phyloP scores from a whole-genome alignment of 2,329 filamentous ascomycete species.

The Neopestalotiopsis sp. region DNA sequence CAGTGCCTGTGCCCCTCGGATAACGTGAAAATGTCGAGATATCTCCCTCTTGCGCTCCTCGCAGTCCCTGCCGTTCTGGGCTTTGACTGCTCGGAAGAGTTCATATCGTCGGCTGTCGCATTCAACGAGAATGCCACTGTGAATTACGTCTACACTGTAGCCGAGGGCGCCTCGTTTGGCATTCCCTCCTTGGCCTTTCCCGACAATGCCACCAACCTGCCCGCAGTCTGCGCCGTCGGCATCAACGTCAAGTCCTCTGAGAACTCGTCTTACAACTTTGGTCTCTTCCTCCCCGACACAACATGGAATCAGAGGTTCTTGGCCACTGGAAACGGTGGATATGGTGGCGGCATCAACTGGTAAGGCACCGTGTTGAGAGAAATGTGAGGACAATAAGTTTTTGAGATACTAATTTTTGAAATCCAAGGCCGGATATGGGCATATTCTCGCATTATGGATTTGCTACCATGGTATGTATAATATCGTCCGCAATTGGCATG shows the following conservation, averaged over 20 bases:
- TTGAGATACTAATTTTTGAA: background rate
- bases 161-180: slow-evolving; percentile 32
- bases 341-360: slow-evolving; percentile 38
- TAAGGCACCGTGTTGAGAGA: slow-evolving; percentile 20
- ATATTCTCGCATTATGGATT: slow-evolving; percentile 42
- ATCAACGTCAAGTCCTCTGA: slow-evolving; percentile 35
- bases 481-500: too few species aligned
- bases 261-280: slow-evolving; percentile 36
- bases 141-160: slow-evolving; percentile 29
- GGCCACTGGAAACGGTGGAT: slow-evolving; percentile 34
- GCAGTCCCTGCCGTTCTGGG: background rate
- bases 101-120: slow-evolving; percentile 28
- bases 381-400: background rate
- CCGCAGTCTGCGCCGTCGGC: slow-evolving; percentile 34
- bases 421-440: slow-evolving; percentile 47
- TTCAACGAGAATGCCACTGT: slow-evolving; percentile 26
- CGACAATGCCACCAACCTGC: slow-evolving; percentile 30
- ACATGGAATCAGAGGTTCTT: slow-evolving; percentile 35
- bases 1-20: background rate
- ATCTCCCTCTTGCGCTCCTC: background rate
- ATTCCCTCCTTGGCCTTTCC: slow-evolving; percentile 30
- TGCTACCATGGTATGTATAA: slow-evolving; percentile 38
- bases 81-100: slow-evolving; percentile 27
- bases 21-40: background rate
- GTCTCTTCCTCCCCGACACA: slow-evolving; percentile 35